Percentiles rank a stretch among this genome's conserved stretches.
phyloP scores from a whole-genome alignment of 2,329 filamentous ascomycete genomes.

The Grosmannia clavigera region DNA sequence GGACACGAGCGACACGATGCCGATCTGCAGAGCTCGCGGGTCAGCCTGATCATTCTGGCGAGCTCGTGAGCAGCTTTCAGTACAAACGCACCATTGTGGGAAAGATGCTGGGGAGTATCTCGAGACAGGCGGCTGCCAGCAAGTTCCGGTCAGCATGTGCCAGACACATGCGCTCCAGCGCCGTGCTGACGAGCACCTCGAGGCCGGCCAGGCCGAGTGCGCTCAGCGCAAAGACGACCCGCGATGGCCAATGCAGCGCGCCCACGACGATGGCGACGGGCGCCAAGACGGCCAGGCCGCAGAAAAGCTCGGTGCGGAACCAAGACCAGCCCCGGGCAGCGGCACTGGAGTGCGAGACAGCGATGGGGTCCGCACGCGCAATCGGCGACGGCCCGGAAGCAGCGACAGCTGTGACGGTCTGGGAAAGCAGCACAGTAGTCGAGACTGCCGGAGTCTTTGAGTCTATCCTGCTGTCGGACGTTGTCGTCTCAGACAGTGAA shows the following conservation, averaged over 20 bases:
- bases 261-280: background rate
- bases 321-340: background rate
- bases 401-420: background rate
- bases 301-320: background rate
- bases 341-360: background rate
- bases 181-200: conserved; percentile 5
- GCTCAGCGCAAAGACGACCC: conserved; percentile 1
- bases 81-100: background rate
- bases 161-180: conserved; percentile 1
- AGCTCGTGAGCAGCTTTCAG: background rate
- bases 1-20: background rate
- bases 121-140: background rate
- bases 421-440: background rate
- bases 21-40: background rate
- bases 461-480: background rate
- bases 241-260: background rate
- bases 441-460: background rate
- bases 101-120: conserved; percentile 2
- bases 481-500: background rate
- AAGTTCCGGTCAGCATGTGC: background rate
- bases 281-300: background rate
- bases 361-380: too few species aligned
- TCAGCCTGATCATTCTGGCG: background rate
- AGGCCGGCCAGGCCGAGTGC: conserved; percentile 1
- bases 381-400: too few species aligned